A percentile compares a stretch with the other conserved stretches of the same genome.
phyloP scores from a whole-genome alignment of 2,329 filamentous ascomycete species.

The Clonostachys byssicola region DNA sequence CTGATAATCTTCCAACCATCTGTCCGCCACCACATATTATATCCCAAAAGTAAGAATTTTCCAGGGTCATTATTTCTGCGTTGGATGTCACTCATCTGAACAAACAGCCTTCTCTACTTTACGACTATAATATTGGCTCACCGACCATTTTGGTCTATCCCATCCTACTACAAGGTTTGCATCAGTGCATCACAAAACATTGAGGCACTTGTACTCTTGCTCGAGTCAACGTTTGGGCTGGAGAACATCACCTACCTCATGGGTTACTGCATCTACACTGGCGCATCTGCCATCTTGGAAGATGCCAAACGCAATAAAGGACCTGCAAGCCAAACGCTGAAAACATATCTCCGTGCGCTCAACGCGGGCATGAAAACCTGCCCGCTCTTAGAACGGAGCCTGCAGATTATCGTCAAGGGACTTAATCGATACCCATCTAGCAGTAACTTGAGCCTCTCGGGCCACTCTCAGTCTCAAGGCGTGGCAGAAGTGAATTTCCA shows the following conservation, averaged over 20 bases:
- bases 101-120: constrained; percentile 10
- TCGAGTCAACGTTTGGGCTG: constrained; percentile 20
- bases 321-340: constrained; percentile 11
- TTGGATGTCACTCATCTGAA: neutral
- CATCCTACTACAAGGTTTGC: constrained; percentile 12
- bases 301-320: constrained; percentile 14
- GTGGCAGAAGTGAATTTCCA: no score
- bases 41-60: neutral
- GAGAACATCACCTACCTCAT: constrained; percentile 20
- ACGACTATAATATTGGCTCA: constrained; percentile 15
- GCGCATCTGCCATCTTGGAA: constrained; percentile 16
- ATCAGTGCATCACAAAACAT: constrained; percentile 14
- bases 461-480: no score
- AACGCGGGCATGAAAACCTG: constrained; percentile 13
- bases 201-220: constrained; percentile 15
- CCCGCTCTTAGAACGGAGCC: constrained; percentile 17
- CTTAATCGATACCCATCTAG: constrained; percentile 1
- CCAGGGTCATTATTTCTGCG: neutral
- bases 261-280: constrained; percentile 19
- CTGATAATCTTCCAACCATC: neutral
- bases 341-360: constrained; percentile 18
- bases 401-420: constrained; percentile 19
- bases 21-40: neutral
- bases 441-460: neutral
- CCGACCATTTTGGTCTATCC: constrained; percentile 14